Conservation (phyloP, 768 basidiomycete genomes). For the Mycena filopes region DNA sequence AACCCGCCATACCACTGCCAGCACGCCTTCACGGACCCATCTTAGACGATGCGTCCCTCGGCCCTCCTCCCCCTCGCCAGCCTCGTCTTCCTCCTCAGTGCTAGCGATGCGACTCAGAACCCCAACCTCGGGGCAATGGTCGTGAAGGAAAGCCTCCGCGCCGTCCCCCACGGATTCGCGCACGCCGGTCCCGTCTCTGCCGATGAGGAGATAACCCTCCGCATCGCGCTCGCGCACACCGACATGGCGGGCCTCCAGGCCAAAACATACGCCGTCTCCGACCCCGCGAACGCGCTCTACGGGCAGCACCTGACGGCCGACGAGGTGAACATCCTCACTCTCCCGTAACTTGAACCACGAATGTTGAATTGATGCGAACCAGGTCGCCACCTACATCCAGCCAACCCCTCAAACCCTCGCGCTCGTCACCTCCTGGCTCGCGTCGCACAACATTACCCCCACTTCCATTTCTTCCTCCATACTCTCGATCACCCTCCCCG, state of each 20-base stretch:
- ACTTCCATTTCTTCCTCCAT: conserved; percentile 50
- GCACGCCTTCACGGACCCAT: no score
- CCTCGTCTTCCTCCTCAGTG: neutral
- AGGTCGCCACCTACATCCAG: conserved; percentile 12
- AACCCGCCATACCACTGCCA: no score
- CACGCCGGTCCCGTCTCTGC: conserved; percentile 12
- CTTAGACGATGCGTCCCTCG: no score
- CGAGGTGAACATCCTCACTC: conserved; percentile 50
- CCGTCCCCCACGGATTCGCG: conserved; percentile 20
- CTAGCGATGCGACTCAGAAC: no score
- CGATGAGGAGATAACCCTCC: conserved; percentile 39
- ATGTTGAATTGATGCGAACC: neutral
- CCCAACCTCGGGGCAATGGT: conserved; percentile 19
- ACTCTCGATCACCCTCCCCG: conserved; percentile 52
- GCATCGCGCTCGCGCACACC: conserved; percentile 37
- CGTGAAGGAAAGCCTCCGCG: conserved; percentile 17
- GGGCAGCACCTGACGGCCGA: conserved; percentile 51
- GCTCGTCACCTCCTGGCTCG: conserved; percentile 49
- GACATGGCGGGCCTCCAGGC: conserved; percentile 39
- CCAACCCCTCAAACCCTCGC: conserved; percentile 10
- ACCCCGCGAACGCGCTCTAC: conserved; percentile 45
- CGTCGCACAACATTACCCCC: conserved; percentile 51
- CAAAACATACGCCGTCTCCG: conserved; percentile 45
- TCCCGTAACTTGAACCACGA: no score
- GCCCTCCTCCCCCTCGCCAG: conserved; percentile 17